phyloP scores from a whole-genome alignment of 257 asterid species.

The Solanum chiquidenum region DNA sequence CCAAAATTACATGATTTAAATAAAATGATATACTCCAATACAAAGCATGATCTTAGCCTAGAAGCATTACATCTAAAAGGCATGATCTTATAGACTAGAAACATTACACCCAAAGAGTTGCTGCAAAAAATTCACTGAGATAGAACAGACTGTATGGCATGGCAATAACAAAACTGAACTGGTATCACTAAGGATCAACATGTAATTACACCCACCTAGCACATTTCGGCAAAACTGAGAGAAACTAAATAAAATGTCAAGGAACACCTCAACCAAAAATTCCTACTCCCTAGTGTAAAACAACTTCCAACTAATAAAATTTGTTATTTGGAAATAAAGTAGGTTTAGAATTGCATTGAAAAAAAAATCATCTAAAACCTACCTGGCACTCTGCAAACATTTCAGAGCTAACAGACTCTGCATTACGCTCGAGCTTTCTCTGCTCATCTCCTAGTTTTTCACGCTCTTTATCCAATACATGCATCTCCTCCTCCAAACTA shows the following conservation, averaged over 20 bases:
- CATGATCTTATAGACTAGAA: not conserved
- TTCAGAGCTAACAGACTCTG: constrained; percentile 83
- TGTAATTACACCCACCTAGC: not conserved
- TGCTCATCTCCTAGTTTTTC: constrained; percentile 65
- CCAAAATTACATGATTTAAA: not conserved
- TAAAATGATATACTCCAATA: not conserved
- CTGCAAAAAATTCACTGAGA: not conserved
- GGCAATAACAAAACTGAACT: not conserved
- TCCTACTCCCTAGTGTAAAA: not conserved
- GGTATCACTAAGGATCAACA: not conserved
- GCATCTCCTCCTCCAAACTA: constrained; percentile 56
- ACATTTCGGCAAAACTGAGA: not conserved
- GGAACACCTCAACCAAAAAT: not conserved
- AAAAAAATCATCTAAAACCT: not conserved
- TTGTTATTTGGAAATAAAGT: not conserved
- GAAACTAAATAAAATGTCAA: not conserved
- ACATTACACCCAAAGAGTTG: not conserved
- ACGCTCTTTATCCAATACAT: constrained; percentile 48
- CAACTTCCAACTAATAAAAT: not conserved
- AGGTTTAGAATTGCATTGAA: not conserved
- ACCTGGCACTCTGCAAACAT: constrained; percentile 99
- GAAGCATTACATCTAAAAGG: not conserved
- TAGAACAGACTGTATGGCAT: not conserved
- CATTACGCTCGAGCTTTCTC: constrained; percentile 72
- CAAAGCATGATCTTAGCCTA: not conserved